Evolutionary conservation across 129 eudicot species (phyloP), one percentile per base, ranked within the genome.

Genomic region (Sambucus nigra): DNA sequence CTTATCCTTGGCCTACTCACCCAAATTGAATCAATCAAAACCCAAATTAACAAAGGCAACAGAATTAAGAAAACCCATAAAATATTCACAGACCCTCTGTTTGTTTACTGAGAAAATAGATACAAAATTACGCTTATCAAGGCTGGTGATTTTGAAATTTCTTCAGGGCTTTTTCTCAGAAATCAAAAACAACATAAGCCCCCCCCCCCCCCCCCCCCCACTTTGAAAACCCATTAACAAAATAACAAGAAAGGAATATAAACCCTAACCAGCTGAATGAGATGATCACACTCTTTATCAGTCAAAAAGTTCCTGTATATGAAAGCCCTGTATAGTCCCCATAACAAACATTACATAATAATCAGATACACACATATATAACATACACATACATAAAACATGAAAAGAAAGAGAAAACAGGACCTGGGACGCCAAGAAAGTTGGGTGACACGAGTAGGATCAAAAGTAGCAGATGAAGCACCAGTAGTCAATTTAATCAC

Each of bases 251-350:
- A 4, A 26, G 5, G 40, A 28, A 50, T 35, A 25, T 38, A 26
- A 59, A 57, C 56, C 25, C 87, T 51, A 31, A 79, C 87, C 87
- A 75, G 49, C 57, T 68, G 38, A 64, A 80, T 74, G 46, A 87
- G 80, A 81, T 84, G 97, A 78, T 89, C 95, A 69, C 97, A 89
- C 72, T 89, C 97, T 33, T 81, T 74, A 63, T 78, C 78, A 25
- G 88, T 81, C 64, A 89, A 57, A 74, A 89, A 89, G 1, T 68
- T 75, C 26, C 57, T 78, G 62, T 84, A 76, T 25, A 78, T 21
- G 50, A 84, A 89, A 1, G 85, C 93, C 75, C 97, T 89, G 79
- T 1, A 53, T 23, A 64, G 11, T 24, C 53, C 53, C 28, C 60
- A 44, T 17, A 16, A n/a, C 45, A 33, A 28, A 67, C 2, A n/a